Evolutionary conservation across 805 yeast genomes (phyloP).

Genomic region (Candida namnaoensis): DNA sequence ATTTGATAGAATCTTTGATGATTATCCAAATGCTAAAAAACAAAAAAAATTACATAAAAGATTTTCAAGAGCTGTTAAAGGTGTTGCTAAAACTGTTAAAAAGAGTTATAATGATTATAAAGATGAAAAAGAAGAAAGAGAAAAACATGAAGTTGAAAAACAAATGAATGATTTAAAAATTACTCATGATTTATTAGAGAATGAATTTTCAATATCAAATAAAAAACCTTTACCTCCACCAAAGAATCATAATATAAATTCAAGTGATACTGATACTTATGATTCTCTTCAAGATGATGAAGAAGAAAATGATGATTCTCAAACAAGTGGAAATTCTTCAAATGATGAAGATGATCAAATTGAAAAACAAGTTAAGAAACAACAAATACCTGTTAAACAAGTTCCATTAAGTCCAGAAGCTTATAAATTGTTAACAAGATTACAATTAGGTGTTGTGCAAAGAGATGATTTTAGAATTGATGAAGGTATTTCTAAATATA

Average conservation of each 20-base stretch:
- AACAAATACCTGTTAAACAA: constrained; percentile 1
- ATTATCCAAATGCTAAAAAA: background rate
- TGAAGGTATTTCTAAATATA: constrained; percentile 14
- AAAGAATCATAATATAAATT: no score
- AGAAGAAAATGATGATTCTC: no score
- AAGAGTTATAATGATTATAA: background rate
- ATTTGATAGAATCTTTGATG: background rate
- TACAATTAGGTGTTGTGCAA: constrained; percentile 10
- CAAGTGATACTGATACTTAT: no score
- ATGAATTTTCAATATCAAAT: background rate
- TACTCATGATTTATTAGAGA: background rate
- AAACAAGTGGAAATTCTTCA: background rate
- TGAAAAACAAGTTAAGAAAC: constrained; percentile 1
- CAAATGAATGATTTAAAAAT: background rate
- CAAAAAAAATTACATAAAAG: background rate
- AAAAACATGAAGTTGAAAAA: no score
- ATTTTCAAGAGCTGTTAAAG: background rate
- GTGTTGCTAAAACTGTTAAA: background rate
- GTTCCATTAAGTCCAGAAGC: constrained; percentile 8
- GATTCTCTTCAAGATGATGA: no score
- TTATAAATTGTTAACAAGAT: constrained; percentile 10
- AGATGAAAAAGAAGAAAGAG: background rate
- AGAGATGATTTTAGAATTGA: constrained; percentile 12
- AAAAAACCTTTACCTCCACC: no score
- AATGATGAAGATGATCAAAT: constrained; percentile 1